Base-by-base conservation (phyloP, 1,284 basidiomycete genomes). In the Heterobasidion irregulare region DNA sequence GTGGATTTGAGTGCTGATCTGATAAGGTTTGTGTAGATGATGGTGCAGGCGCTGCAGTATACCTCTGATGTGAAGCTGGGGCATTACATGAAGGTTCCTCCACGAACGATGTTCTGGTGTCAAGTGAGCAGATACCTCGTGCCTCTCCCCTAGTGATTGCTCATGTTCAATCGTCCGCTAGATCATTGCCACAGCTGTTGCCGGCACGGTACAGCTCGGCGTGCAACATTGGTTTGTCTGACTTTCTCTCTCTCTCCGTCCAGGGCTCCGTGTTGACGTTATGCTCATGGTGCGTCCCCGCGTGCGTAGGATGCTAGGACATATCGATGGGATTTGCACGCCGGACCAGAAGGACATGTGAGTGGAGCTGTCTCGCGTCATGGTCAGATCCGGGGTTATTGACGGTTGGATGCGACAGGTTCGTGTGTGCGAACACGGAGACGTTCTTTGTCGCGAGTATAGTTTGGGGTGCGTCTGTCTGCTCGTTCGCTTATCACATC, bases 31-130 rank as follows among this genome's bases (percentile, higher is more conserved):
- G 56, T 15, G 3, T 33, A 62, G 61, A 61, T 53, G 56, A 62
- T 62, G 57, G 13, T 52, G 44, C 61, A 62, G 55, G 61, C 61
- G 18, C 43, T 62, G 36, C 61, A 62, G 19, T 87, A 88, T 66
- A 77, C 84, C 4, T 76, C 78, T 12, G 85, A 88, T 64, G 82
- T 86, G 66, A 86, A 86, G 63, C 76, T 86, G 34, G 84, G 83
- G 3, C 84, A 86, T 59, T 86, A 86, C 69, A 86, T 86, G 84
- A 86, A 87, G 66, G 72, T 86, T 32, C 73, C 76, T 43, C 74
- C 76, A 10, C 66, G 75, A 52, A 66, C 74, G 8, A 83, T 88
- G 77, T 83, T 89, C 64, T 74, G 70, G 61, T 71, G 69, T 44
- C 66, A 68, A 57, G 66, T 59, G 66, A 68, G 67, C 64, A 34